These are phyloP conservation scores for Backusella liffmaniae DNA, from an alignment of 192 early-diverging fungal genomes.

Conservation along the genomic window DNA sequence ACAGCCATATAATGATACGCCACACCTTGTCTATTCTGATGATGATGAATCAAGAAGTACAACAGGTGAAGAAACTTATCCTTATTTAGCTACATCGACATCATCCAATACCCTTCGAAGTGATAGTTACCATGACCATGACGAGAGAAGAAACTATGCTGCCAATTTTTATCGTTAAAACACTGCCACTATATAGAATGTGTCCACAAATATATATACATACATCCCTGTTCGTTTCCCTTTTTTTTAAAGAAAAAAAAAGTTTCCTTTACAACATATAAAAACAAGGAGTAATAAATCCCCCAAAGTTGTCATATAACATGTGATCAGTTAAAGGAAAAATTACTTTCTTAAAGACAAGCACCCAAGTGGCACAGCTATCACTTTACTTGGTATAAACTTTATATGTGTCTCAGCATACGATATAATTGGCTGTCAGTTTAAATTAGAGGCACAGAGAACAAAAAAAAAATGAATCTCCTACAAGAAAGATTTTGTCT, in stretches of 20 bases:
- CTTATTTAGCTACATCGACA: slow-evolving; percentile 5
- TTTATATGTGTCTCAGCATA: not conserved
- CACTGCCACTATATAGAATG: not conserved
- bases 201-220: not conserved
- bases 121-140: not conserved
- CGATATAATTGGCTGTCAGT: not conserved
- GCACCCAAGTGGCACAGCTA: not conserved
- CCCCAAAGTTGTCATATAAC: not conserved
- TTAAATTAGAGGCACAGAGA: not conserved
- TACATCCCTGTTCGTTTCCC: not conserved
- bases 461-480: not conserved
- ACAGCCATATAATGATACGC: slow-evolving; percentile 9
- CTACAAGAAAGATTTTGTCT: not conserved
- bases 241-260: not conserved
- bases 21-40: slow-evolving; percentile 9
- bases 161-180: not conserved
- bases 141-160: not conserved
- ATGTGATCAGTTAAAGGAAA: not conserved
- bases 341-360: not conserved
- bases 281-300: not conserved
- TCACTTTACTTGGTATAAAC: not conserved
- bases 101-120: slow-evolving; percentile 5
- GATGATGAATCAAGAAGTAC: slow-evolving; percentile 17
- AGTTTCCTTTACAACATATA: not conserved
- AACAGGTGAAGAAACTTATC: slow-evolving; percentile 1